Evolutionary conservation across 78 protist genomes (phyloP), one percentile per base, ranked within the genome.

Genomic region (Dictyostelium capitatum): DNA sequence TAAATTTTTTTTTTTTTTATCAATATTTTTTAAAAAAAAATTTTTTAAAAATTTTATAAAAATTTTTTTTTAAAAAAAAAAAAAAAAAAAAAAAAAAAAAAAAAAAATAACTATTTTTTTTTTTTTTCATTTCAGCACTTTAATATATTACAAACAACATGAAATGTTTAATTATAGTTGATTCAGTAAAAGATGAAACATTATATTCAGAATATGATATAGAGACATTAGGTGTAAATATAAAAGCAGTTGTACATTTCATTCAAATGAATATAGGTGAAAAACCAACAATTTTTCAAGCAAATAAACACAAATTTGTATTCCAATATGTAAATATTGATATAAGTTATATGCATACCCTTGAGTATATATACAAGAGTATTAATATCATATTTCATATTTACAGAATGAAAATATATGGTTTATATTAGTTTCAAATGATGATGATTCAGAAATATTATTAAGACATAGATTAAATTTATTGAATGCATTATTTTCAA

Each of bases 361-460:
- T 37, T 37, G 19, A 53, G 14, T 17, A 15, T 0, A 53, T 17
- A 53, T 3, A 15, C 7, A 53, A 53, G 1, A 9, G 17, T 30
- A 30, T 5, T 28, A 28, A 10, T 69, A 69, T 12, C 14, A 69
- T 32, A 1, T 11, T 37, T 37, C 9, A 14, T 20, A 23, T 41
- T 70, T 37, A 12, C 47, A 83, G 84, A 77, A 74, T 77, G 92
- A 87, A 59, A 9, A 74, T 28, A 57, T 87, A 25, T 87, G 92
- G 92, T 87, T 87, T 77, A 80, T 87, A 23, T 62, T 87, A 19
- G 75, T 87, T 25, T 87, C 92, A 46, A 82, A 87, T 62, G 92
- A 87, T 75, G 92, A 87, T 74, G 92, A 87, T 50, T 87, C 92
- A 19, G 92, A 87, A 20, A 59, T 73, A 19, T 47, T 87, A 20